A percentile compares a stretch with the other conserved stretches of the same genome.
Conservation (phyloP, 2,329 filamentous ascomycete species). For the Sarocladiaceae sp. region DNA sequence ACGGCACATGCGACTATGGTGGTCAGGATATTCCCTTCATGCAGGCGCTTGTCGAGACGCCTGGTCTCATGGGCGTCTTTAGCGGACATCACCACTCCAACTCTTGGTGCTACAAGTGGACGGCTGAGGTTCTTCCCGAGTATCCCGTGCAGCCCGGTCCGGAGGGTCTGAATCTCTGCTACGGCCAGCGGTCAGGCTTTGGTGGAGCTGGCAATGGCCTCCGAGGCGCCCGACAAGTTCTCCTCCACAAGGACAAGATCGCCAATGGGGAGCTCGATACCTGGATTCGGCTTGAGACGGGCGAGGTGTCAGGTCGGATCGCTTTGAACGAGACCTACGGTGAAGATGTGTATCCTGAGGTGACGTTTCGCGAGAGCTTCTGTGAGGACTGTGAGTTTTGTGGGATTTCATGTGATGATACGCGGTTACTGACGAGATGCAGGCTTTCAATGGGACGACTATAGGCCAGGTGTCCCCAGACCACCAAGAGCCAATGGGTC, state of each 20-base stretch:
- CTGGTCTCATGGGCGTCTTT: conserved; percentile 46
- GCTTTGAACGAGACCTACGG: conserved; percentile 51
- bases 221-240: conserved; percentile 40
- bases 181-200: conserved; percentile 57
- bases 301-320: conserved; percentile 39
- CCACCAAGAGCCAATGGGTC: no score
- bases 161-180: conserved; percentile 34
- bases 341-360: conserved; percentile 39
- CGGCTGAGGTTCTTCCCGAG: conserved; percentile 14
- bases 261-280: conserved; percentile 38
- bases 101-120: conserved; percentile 41
- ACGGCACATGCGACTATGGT: conserved; percentile 25
- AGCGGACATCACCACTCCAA: conserved; percentile 55
- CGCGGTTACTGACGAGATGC: background rate
- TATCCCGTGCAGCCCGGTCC: conserved; percentile 17
- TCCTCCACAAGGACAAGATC: conserved; percentile 29
- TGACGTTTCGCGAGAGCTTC: conserved; percentile 22
- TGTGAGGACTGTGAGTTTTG: background rate
- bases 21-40: conserved; percentile 50
- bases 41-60: conserved; percentile 42
- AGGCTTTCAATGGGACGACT: conserved; percentile 2
- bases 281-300: conserved; percentile 51
- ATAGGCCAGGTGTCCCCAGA: background rate
- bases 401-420: background rate
- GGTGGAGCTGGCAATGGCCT: conserved; percentile 57